A percentile compares a stretch with the other conserved stretches of the same genome.
phyloP scores from a whole-genome alignment of 345 rosid species.

The Arabidopsis thaliana region DNA sequence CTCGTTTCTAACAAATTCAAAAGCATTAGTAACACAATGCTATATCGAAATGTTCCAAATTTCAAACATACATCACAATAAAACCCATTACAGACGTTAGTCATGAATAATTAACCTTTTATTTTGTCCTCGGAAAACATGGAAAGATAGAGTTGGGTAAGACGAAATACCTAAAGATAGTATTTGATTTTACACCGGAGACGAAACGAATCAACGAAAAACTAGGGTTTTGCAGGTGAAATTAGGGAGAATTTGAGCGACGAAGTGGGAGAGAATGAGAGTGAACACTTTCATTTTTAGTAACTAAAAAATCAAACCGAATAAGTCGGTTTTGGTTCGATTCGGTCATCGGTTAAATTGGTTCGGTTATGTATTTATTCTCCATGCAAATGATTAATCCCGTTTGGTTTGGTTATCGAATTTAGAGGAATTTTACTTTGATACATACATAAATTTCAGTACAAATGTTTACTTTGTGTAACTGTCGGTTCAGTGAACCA shows the following conservation, averaged over 20 bases:
- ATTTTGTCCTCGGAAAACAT: background rate
- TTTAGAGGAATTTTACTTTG: no score
- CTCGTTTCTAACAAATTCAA: background rate
- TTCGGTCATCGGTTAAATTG: no score
- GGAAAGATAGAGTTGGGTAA: slow-evolving; percentile 1
- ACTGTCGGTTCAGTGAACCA: no score
- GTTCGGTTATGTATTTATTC: no score
- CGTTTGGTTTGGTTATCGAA: no score
- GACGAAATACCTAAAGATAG: slow-evolving; percentile 23
- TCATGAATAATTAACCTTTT: slow-evolving; percentile 4
- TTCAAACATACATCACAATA: background rate
- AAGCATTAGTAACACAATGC: slow-evolving; percentile 6
- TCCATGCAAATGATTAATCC: no score
- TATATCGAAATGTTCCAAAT: background rate
- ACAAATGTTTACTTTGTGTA: no score
- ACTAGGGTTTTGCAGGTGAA: background rate
- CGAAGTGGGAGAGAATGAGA: background rate
- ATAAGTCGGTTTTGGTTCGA: no score
- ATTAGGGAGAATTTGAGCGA: slow-evolving; percentile 19
- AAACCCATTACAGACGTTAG: background rate
- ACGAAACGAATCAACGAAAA: background rate
- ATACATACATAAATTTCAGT: no score
- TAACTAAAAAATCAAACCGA: no score
- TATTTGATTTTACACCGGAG: background rate
- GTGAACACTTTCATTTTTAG: background rate